Evolutionary conservation across 306 rosid species (phyloP), one percentile per base, ranked within the genome.

Genomic region (barrel medic (Medicago truncatula)): DNA sequence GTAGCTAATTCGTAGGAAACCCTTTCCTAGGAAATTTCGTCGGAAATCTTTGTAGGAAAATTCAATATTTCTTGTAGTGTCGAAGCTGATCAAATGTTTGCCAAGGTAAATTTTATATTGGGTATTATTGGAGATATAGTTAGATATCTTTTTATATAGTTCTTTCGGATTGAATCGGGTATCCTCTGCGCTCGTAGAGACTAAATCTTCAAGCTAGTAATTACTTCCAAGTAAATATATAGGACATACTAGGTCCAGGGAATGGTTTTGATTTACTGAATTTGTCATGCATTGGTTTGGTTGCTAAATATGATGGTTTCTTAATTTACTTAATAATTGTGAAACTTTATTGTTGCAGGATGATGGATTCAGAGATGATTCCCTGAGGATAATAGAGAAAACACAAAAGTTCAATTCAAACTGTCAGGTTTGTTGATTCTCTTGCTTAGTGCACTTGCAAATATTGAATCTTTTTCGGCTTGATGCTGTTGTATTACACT

Each of bases 291-390:
- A 0, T 16, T 68, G 56, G 20, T 6, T 41, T 40, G 28, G 44
- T 57, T 54, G 38, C 49, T 67, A 28, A 56, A 13, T 67, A 36
- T 78, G 3, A 21, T 2, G 18, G 18, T n/a, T 62, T 9, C 20
- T 60, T 71, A 7, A 12, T 54, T 52, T 70, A 15, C 54, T 72
- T 39, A 11, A 40, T 78, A 61, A 73, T 31, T 78, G 12, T 49
- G 28, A 78, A 28, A 70, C 9, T 70, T 11, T 71, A 40, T 59
- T 80, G 43, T 47, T 85, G 84, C 92, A 94, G 98, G 98, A 90
- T 79, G 98, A 90, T 79, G 97, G 98, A 65, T 91, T 94, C 77
- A 76, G 76, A 69, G 98, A 94, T 79, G 98, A 91, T 80, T 94
- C 98, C 14, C 78, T 93, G 83, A 86, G 90, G 84, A 91, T 93